A percentile compares a stretch with the other conserved stretches of the same genome.
Conservation (phyloP, 306 rosid species). For the Vigna angularis region DNA sequence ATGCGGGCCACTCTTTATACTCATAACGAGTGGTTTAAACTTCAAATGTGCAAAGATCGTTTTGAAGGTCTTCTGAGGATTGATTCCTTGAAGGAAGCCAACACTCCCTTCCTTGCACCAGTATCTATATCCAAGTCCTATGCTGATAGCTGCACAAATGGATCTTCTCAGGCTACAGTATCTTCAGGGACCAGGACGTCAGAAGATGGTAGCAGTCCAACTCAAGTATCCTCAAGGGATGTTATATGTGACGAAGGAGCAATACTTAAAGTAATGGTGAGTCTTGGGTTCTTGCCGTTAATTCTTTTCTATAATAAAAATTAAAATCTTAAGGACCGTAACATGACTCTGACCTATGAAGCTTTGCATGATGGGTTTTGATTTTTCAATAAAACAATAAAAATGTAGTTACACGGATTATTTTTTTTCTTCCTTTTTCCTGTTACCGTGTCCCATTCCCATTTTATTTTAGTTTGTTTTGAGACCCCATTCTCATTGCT, state of each 20-base stretch:
- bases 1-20: slow-evolving; percentile 84
- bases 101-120: slow-evolving; percentile 59
- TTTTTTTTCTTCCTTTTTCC: background rate
- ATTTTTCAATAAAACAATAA: background rate
- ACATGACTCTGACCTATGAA: slow-evolving; percentile 1
- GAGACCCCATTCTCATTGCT: background rate
- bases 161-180: slow-evolving; percentile 85
- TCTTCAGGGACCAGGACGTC: slow-evolving; percentile 74
- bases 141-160: slow-evolving; percentile 80
- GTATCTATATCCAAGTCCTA: slow-evolving; percentile 62
- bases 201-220: slow-evolving; percentile 91
- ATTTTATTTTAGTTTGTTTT: slow-evolving; percentile 8
- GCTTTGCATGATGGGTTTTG: slow-evolving; percentile 18
- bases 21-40: slow-evolving; percentile 95
- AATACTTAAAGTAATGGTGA: slow-evolving; percentile 95
- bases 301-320: background rate
- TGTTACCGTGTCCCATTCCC: background rate
- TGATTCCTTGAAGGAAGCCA: slow-evolving; percentile 85
- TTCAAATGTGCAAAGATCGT: slow-evolving; percentile 97
- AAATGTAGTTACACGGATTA: background rate
- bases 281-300: slow-evolving; percentile 40
- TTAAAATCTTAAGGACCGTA: background rate
- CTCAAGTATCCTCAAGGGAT: slow-evolving; percentile 83
- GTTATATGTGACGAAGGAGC: slow-evolving; percentile 80
- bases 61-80: slow-evolving; percentile 86